These are phyloP conservation scores for Fonsecaea pugnacius DNA, from an alignment of 2,329 filamentous ascomycete genomes.

Conservation along the genomic window DNA sequence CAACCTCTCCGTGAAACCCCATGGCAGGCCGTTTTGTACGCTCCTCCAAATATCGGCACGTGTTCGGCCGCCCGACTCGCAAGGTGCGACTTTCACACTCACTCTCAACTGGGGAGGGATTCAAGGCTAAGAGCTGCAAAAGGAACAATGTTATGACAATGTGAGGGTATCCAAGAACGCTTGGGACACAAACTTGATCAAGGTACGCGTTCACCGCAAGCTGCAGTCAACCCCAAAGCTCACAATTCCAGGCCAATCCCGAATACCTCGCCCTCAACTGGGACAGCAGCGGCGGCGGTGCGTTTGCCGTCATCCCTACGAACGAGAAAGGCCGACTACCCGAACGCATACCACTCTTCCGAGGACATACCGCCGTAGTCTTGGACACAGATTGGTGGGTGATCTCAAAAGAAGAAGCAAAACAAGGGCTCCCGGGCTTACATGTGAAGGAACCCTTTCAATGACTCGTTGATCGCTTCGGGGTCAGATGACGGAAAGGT, in stretches of 20 bases:
- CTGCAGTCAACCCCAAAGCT: constrained; percentile 35
- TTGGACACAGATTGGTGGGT: constrained; percentile 93
- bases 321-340: constrained; percentile 87
- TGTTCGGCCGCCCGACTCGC: constrained; percentile 93
- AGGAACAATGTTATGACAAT: constrained; percentile 98
- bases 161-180: constrained; percentile 96
- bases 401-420: constrained; percentile 27
- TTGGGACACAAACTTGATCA: constrained; percentile 98
- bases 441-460: constrained; percentile 80
- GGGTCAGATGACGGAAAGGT: constrained; percentile 94
- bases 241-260: constrained; percentile 74
- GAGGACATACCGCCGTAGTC: constrained; percentile 92
- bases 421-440: constrained; percentile 17
- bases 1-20: constrained; percentile 1
- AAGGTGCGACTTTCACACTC: constrained; percentile 59
- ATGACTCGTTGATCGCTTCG: constrained; percentile 89
- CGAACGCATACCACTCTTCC: constrained; percentile 90
- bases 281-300: constrained; percentile 93
- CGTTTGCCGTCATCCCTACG: constrained; percentile 93
- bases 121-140: constrained; percentile 41
- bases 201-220: constrained; percentile 63
- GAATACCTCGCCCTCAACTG: constrained; percentile 97
- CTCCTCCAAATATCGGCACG: constrained; percentile 81
- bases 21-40: constrained; percentile 76
- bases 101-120: constrained; percentile 10